phyloP scores from a whole-genome alignment of 495 filamentous ascomycete genomes.

The Aspergillus nidulans region DNA sequence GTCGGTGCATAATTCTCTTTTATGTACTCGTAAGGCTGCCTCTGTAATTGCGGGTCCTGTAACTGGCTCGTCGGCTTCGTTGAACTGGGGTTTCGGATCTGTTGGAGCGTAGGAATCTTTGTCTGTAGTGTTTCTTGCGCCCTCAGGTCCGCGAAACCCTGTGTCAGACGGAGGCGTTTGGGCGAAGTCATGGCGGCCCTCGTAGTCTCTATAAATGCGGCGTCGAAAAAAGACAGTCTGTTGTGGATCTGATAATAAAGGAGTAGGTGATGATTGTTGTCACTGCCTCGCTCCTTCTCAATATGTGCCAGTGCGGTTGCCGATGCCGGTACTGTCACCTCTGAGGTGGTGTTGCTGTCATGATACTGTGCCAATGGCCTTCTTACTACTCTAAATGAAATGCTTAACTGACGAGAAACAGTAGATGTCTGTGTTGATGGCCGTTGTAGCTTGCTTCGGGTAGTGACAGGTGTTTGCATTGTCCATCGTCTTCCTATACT shows the following conservation, averaged over 20 bases:
- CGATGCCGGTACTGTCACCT: neutral
- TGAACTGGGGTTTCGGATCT: neutral
- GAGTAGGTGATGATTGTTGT: neutral
- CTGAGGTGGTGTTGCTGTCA: neutral
- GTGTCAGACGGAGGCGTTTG: constrained; percentile 5
- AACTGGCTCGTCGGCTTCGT: neutral
- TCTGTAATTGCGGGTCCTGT: neutral
- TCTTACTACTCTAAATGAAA: neutral
- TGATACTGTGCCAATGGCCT: neutral
- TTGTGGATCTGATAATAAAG: neutral
- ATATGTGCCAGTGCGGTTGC: neutral
- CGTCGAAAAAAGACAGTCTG: neutral
- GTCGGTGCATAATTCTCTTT: neutral
- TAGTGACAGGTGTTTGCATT: neutral
- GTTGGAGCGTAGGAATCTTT: neutral
- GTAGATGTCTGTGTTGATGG: neutral
- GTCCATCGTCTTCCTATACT: constrained; percentile 5
- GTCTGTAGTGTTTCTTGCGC: neutral
- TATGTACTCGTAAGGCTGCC: neutral
- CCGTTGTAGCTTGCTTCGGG: neutral
- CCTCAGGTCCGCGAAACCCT: constrained; percentile 6
- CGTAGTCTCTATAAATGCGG: neutral
- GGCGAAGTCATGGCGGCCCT: neutral
- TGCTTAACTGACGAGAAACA: neutral
- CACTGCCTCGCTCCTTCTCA: neutral